Percentiles rank a stretch among this genome's conserved stretches.
These are phyloP conservation scores for Coemansia sp. DNA, from an alignment of 192 early-diverging fungal species.

Conservation along the genomic window DNA sequence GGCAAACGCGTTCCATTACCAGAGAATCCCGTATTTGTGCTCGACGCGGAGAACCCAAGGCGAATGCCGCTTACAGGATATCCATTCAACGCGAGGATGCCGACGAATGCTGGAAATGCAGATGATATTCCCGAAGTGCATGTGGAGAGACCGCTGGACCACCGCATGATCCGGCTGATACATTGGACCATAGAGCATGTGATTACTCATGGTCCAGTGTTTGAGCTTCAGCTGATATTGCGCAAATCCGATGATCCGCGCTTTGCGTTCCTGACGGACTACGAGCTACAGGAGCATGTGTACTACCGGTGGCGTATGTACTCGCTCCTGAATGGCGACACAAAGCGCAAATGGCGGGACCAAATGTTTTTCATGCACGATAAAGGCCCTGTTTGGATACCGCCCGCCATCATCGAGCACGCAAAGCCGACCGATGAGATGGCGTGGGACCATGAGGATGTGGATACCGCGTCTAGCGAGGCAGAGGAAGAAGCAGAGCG, in stretches of 20 bases:
- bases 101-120: conserved; percentile 9
- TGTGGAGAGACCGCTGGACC: conserved; percentile 65
- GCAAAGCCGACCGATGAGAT: background rate
- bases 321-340: conserved; percentile 85
- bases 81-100: conserved; percentile 35
- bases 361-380: conserved; percentile 89
- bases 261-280: conserved; percentile 76
- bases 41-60: conserved; percentile 7
- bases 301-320: conserved; percentile 95
- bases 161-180: conserved; percentile 62
- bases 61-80: conserved; percentile 19
- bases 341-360: conserved; percentile 68
- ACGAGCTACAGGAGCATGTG: conserved; percentile 73
- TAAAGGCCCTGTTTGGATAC: conserved; percentile 80
- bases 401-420: conserved; percentile 64
- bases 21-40: conserved; percentile 64
- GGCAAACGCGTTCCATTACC: conserved; percentile 81
- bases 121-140: conserved; percentile 61
- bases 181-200: conserved; percentile 87
- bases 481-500: conserved; percentile 42
- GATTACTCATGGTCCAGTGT: conserved; percentile 69
- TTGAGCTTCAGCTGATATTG: conserved; percentile 72
- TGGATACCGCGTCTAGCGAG: conserved; percentile 46
- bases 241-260: conserved; percentile 65
- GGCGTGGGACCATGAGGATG: background rate